Evolutionary conservation across 2,329 filamentous ascomycete species (phyloP).

Genomic region (Thelonectria discophora): DNA sequence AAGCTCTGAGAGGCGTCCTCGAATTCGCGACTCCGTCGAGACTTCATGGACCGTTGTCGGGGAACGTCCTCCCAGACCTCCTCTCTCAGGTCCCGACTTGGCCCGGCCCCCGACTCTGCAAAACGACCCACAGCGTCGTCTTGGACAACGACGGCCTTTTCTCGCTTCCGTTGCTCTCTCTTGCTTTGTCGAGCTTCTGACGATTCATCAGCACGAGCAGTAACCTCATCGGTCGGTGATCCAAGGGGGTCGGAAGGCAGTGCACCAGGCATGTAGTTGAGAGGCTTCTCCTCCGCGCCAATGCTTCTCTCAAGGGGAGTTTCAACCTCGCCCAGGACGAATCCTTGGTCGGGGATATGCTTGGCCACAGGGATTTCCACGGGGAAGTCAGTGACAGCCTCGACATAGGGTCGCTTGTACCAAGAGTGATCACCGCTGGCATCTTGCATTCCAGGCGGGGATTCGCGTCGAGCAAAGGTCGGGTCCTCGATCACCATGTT

Average conservation of each 20-base stretch:
- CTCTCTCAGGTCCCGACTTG: conserved; percentile 31
- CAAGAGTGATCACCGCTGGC: conserved; percentile 46
- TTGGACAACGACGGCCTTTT: conserved; percentile 47
- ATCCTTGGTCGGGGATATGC: conserved; percentile 50
- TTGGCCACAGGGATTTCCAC: conserved; percentile 40
- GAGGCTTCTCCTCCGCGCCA: conserved; percentile 30
- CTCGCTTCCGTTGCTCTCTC: conserved; percentile 53
- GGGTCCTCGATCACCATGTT: conserved; percentile 75
- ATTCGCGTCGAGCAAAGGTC: conserved; percentile 68
- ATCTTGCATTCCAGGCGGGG: conserved; percentile 68
- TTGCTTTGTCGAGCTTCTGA: conserved; percentile 44
- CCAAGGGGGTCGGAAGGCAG: conserved; percentile 18
- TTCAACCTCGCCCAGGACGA: conserved; percentile 59
- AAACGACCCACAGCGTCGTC: conserved; percentile 36
- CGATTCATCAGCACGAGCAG: conserved; percentile 36
- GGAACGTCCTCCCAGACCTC: conserved; percentile 41
- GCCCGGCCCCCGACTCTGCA: conserved; percentile 29
- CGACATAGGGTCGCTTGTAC: conserved; percentile 60
- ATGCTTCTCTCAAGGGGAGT: conserved; percentile 47
- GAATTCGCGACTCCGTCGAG: conserved; percentile 40
- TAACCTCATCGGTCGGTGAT: conserved; percentile 31
- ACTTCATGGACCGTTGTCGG: conserved; percentile 47
- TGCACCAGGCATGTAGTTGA: neutral
- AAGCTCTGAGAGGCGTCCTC: conserved; percentile 41
- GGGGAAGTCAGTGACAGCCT: conserved; percentile 57